A percentile compares a stretch with the other conserved stretches of the same genome.
These are phyloP conservation scores for Phytophthora quininea DNA, from an alignment of 352 stramenopile genomes.

Conservation along the genomic window DNA sequence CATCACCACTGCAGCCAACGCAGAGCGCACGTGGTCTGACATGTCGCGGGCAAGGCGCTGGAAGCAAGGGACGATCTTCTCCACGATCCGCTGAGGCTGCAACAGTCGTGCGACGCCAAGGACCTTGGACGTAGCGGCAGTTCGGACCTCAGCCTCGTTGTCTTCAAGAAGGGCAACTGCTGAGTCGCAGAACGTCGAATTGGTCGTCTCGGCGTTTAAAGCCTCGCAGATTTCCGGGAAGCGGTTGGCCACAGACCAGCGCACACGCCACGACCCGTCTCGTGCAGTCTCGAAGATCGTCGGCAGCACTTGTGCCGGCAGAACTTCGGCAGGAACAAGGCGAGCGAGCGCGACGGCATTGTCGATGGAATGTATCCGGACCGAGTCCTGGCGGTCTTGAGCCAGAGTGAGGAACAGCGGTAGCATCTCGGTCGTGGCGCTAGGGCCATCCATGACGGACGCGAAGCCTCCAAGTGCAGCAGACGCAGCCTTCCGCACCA, in stretches of 20 bases:
- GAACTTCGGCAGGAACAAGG: constrained; percentile 72
- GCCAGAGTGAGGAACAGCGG: constrained; percentile 85
- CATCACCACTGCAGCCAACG: constrained; percentile 95
- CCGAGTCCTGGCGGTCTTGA: constrained; percentile 95
- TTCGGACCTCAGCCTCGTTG: constrained; percentile 96
- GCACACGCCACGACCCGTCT: constrained; percentile 98
- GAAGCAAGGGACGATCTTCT: constrained; percentile 85
- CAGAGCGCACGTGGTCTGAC: constrained; percentile 96
- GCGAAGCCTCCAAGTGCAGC: constrained; percentile 91
- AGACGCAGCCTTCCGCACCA: constrained; percentile 94
- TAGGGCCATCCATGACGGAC: constrained; percentile 65
- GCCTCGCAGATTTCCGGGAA: constrained; percentile 94
- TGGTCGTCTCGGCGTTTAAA: constrained; percentile 76
- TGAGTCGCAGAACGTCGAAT: constrained; percentile 76
- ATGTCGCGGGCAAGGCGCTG: constrained; percentile 95
- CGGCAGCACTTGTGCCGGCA: constrained; percentile 88
- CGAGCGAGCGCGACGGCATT: constrained; percentile 95
- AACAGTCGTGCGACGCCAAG: constrained; percentile 59
- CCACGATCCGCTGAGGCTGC: constrained; percentile 68
- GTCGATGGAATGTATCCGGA: constrained; percentile 97
- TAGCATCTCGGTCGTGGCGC: constrained; percentile 76
- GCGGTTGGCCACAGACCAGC: constrained; percentile 97
- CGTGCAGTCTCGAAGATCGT: constrained; percentile 92
- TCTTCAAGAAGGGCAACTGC: constrained; percentile 97
- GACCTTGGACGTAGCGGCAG: constrained; percentile 93